Evolutionary conservation across 2,329 filamentous ascomycete genomes (phyloP).

Genomic region (Lasiodiplodia sp.): DNA sequence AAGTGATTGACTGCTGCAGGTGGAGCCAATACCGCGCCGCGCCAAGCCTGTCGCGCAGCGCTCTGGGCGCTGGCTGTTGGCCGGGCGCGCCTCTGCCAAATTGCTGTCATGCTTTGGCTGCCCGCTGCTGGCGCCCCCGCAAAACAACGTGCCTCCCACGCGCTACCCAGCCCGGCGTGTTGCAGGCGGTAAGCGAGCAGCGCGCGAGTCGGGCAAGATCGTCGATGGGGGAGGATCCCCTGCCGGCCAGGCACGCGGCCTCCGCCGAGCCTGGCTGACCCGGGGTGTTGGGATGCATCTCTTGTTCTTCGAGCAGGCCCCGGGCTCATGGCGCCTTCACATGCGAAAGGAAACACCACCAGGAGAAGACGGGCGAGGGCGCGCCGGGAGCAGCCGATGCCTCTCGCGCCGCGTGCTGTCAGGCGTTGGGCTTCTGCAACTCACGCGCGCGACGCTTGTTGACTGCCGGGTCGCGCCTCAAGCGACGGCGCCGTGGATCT

Average conservation of each 20-base stretch:
- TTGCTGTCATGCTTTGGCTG: neutral
- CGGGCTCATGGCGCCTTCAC: conserved; percentile 25
- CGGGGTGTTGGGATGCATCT: conserved; percentile 27
- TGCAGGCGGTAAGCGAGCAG: conserved; percentile 21
- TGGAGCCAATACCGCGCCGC: conserved; percentile 22
- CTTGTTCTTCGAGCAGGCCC: conserved; percentile 24
- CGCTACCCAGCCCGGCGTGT: conserved; percentile 20
- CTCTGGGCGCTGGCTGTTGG: neutral
- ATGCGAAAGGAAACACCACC: conserved; percentile 18
- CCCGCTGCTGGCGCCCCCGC: conserved; percentile 20
- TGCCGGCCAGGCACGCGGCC: conserved; percentile 30
- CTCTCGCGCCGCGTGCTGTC: neutral
- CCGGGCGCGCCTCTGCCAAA: conserved; percentile 6
- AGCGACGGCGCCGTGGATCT: conserved; percentile 10
- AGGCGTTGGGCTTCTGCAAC: neutral
- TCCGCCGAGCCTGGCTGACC: conserved; percentile 29
- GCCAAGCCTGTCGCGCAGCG: conserved; percentile 9
- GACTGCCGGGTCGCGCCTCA: neutral
- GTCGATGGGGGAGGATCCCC: conserved; percentile 30
- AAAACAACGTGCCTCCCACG: conserved; percentile 26
- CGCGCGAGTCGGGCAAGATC: conserved; percentile 30
- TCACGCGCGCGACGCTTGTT: neutral
- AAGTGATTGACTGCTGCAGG: conserved; percentile 28
- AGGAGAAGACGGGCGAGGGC: neutral
- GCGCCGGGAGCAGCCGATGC: conserved; percentile 23